phyloP scores from a whole-genome alignment of 139 green algal species.

The Coccomyxa sp. region DNA sequence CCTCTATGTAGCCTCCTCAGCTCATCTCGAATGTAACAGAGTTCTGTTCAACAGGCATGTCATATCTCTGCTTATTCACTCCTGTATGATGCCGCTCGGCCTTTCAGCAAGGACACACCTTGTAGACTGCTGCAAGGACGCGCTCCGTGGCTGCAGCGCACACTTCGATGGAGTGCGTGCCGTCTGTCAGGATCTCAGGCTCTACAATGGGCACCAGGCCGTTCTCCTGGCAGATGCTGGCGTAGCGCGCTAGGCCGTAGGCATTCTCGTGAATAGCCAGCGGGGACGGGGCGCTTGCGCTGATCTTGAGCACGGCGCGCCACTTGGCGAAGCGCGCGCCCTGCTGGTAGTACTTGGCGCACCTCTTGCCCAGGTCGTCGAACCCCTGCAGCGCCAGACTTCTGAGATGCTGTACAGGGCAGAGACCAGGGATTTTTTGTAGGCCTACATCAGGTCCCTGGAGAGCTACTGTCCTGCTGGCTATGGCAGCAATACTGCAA shows the following conservation, averaged over 20 bases:
- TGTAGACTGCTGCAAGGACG: conserved; percentile 47
- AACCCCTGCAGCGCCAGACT: conserved; percentile 72
- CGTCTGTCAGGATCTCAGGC: conserved; percentile 81
- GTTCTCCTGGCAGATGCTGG: conserved; percentile 71
- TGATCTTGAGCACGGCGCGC: conserved; percentile 81
- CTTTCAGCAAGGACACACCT: no score
- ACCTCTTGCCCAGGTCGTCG: conserved; percentile 64
- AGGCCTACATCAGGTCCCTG: no score
- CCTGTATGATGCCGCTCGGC: no score
- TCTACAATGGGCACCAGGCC: conserved; percentile 94
- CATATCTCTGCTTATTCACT: no score
- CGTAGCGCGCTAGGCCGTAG: conserved; percentile 90
- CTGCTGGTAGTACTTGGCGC: conserved; percentile 42
- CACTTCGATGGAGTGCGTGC: conserved; percentile 73
- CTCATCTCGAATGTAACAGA: no score
- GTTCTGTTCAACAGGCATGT: no score
- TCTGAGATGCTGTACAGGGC: no score
- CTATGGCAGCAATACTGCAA: no score
- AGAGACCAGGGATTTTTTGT: no score
- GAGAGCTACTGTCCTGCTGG: no score
- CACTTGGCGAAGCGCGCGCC: conserved; percentile 94
- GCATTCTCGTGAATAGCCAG: conserved; percentile 76
- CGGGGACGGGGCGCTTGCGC: conserved; percentile 23
- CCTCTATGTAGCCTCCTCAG: no score
- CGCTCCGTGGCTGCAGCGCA: conserved; percentile 42